Base-by-base conservation (phyloP, 2,329 filamentous ascomycete genomes). In the Apiospora rasikravindrae region DNA sequence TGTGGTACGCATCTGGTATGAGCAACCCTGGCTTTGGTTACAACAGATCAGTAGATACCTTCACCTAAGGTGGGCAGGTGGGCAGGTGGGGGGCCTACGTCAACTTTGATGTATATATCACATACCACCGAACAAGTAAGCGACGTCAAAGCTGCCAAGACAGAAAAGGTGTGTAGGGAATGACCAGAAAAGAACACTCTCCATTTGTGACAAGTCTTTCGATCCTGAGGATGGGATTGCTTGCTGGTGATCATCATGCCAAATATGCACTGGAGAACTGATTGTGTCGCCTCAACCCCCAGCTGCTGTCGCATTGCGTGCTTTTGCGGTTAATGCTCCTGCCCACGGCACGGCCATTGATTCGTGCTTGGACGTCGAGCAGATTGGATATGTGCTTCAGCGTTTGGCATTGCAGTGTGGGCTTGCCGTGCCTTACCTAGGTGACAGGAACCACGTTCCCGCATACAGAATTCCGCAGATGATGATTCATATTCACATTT, bases 191-290 rank as follows among this genome's bases (percentile, higher is more conserved):
- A 22, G 16, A 47, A 47, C 22, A 47, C 22, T 6, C 33, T 7
- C 37, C 57, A 11, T n/a, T 40, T 40, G 57, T 64, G 57, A 64
- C 33, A 19, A 64, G 57, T 64, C 22, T 5, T 4, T 64, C 29
- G 37, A 37, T 37, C 29, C 29, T 37, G 29, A 61, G 26, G 7
- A 37, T n/a, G 19, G 26, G 29, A 37, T 37, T 37, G 29, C 29
- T 61, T n/a, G 53, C 53, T 37, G 53, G 37, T 61, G 53, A 61
- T 61, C 53, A n/a, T 61, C 53, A 61, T 61, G 53, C 29, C 53
- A 61, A 61, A 61, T 14, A 61, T 37, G 53, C 53, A 61, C 8
- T 61, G 53, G 6, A 11, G 2, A 19, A 61, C 37, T 37, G 53
- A 22, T 37, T 61, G 29, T n/a, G 29, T 61, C 14, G 26, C 53